These are phyloP conservation scores for Hirsutella minnesotensis DNA, from an alignment of 2,329 filamentous ascomycete genomes.

Conservation along the genomic window DNA sequence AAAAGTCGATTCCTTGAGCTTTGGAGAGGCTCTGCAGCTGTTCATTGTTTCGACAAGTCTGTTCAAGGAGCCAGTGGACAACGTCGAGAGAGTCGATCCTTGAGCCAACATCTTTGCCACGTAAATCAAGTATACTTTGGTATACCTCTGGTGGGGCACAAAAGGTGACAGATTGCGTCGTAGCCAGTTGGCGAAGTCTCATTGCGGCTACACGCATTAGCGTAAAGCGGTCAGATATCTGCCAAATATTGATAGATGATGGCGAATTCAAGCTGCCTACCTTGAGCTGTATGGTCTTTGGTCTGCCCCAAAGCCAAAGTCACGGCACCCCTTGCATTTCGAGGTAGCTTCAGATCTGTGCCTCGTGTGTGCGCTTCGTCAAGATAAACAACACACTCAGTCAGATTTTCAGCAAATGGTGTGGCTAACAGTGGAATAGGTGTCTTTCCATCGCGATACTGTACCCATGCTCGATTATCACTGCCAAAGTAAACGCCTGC, in stretches of 20 bases:
- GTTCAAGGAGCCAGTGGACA: slow-evolving; percentile 49
- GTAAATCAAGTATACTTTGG: slow-evolving; percentile 42
- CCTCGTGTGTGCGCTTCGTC: slow-evolving; percentile 39
- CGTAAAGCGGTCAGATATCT: too few relatives aligned
- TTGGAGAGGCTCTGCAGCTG: slow-evolving; percentile 46
- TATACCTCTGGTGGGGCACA: slow-evolving; percentile 49
- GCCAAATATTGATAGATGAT: too few relatives aligned
- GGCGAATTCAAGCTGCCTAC: too few relatives aligned
- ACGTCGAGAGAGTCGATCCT: slow-evolving; percentile 9
- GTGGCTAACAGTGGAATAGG: slow-evolving; percentile 38
- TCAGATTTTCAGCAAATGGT: slow-evolving; percentile 39
- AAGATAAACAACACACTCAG: slow-evolving; percentile 42
- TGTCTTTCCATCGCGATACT: slow-evolving; percentile 20
- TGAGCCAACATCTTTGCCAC: slow-evolving; percentile 2
- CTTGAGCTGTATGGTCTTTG: slow-evolving; percentile 51
- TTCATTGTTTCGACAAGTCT: slow-evolving; percentile 49
- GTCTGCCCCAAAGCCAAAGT: slow-evolving; percentile 45
- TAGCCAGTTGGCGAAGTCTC: slow-evolving; percentile 46
- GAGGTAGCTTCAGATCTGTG: slow-evolving; percentile 45
- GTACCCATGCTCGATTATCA: slow-evolving; percentile 12
- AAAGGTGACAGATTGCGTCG: slow-evolving; percentile 43
- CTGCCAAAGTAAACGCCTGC: slow-evolving; percentile 43
- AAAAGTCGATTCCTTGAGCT: slow-evolving; percentile 50
- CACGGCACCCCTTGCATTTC: slow-evolving; percentile 33
- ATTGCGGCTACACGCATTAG: slow-evolving; percentile 50